Evolutionary conservation across 768 basidiomycete genomes (phyloP).

Genomic region (Tephrocybe sp.): DNA sequence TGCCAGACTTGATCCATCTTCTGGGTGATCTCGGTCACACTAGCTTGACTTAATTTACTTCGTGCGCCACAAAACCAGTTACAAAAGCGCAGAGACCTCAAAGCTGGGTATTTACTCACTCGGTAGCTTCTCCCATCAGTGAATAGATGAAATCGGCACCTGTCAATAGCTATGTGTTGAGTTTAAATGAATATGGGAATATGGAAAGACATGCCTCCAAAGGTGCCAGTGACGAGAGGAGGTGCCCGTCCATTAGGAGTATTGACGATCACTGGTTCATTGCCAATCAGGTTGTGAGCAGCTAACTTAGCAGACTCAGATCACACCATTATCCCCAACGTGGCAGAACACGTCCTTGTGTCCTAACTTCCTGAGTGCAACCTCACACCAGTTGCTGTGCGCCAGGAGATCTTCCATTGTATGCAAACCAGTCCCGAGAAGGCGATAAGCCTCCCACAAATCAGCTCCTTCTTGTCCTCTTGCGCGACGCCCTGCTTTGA

Average conservation of each 20-base stretch:
- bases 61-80: constrained; percentile 2
- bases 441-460: constrained; percentile 65
- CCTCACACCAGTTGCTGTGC: constrained; percentile 80
- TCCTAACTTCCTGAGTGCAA: constrained; percentile 68
- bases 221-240: constrained; percentile 67
- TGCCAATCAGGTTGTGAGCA: background rate
- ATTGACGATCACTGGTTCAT: constrained; percentile 35
- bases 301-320: background rate
- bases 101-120: constrained; percentile 33
- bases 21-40: constrained; percentile 52
- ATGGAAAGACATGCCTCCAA: constrained; percentile 40
- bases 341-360: constrained; percentile 74
- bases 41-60: constrained; percentile 58
- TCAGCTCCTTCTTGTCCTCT: constrained; percentile 50
- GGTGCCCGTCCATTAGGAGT: constrained; percentile 56
- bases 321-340: constrained; percentile 59
- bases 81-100: background rate
- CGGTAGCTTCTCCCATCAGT: constrained; percentile 61
- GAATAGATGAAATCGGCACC: constrained; percentile 65
- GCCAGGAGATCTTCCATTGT: constrained; percentile 75
- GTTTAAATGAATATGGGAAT: background rate
- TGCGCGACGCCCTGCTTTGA: constrained; percentile 61
- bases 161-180: constrained; percentile 8
- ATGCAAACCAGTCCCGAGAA: constrained; percentile 67
- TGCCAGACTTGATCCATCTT: constrained; percentile 37